Percentiles rank a stretch among this genome's conserved stretches.
These are phyloP conservation scores for Blepharisma japonicum DNA, from an alignment of 73 alveolate genomes.

Conservation along the genomic window DNA sequence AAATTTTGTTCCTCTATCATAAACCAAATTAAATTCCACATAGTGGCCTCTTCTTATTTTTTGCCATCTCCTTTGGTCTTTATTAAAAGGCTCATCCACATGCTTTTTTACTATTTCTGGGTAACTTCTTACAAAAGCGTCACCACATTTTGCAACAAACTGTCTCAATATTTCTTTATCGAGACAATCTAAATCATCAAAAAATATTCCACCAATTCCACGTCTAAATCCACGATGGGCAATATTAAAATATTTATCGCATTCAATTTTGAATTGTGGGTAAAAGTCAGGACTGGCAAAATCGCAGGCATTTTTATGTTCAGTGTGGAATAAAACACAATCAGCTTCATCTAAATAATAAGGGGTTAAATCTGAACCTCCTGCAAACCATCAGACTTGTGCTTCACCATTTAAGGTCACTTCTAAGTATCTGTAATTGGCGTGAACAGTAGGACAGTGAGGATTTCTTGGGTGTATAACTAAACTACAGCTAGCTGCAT, in stretches of 20 bases:
- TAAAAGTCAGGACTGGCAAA: slow-evolving; percentile 40
- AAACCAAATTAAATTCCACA: slow-evolving; percentile 79
- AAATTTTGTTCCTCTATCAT: slow-evolving; percentile 87
- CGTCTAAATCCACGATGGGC: slow-evolving; percentile 70
- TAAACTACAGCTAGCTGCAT: slow-evolving; percentile 71
- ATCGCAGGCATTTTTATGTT: slow-evolving; percentile 44
- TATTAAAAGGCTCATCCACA: slow-evolving; percentile 41
- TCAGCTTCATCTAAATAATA: slow-evolving; percentile 61
- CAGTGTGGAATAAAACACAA: slow-evolving; percentile 56
- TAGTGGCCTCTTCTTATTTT: slow-evolving; percentile 77
- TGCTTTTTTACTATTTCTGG: slow-evolving; percentile 47
- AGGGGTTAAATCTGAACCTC: slow-evolving; percentile 89
- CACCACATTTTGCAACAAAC: slow-evolving; percentile 33
- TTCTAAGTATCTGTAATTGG: slow-evolving; percentile 68
- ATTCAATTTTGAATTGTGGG: slow-evolving; percentile 49
- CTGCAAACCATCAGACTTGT: slow-evolving; percentile 79
- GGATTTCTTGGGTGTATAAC: slow-evolving; percentile 82
- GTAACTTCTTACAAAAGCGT: slow-evolving; percentile 37
- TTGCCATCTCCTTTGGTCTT: slow-evolving; percentile 68
- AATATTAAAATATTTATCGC: slow-evolving; percentile 74
- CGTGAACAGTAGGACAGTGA: slow-evolving; percentile 79
- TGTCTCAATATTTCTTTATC: slow-evolving; percentile 48
- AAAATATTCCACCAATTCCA: slow-evolving; percentile 89
- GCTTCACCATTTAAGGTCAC: slow-evolving; percentile 50
- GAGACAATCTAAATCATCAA: slow-evolving; percentile 65